A percentile compares a stretch with the other conserved stretches of the same genome.
Evolutionary conservation across 163 green algal genomes (phyloP).

Genomic region (Trebouxiophyceae sp.): DNA sequence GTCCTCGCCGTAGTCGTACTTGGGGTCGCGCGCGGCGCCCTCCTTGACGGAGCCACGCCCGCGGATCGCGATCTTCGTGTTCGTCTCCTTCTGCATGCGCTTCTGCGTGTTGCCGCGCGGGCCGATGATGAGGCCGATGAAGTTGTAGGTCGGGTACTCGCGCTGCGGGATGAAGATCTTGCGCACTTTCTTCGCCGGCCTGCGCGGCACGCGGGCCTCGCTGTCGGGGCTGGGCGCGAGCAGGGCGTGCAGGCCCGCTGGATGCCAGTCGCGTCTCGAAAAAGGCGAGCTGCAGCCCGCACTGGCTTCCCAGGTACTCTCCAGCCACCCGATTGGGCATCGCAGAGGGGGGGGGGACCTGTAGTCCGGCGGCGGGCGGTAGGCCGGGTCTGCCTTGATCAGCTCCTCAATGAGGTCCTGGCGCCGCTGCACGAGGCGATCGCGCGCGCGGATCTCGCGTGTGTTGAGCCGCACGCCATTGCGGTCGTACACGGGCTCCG

Average conservation of each 20-base stretch:
- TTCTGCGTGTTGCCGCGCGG: conserved; percentile 98
- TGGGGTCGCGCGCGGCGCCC: conserved; percentile 64
- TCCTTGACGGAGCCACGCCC: conserved; percentile 91
- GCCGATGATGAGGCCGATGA: conserved; percentile 98
- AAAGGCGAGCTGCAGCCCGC: too few species aligned
- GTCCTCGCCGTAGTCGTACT: conserved; percentile 91
- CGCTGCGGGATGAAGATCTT: conserved; percentile 80
- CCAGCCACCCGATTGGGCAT: too few species aligned
- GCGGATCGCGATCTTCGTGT: conserved; percentile 94
- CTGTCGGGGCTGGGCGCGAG: too few species aligned
- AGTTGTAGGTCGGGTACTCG: conserved; percentile 74
- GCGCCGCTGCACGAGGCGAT: conserved; percentile 62
- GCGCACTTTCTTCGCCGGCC: conserved; percentile 55
- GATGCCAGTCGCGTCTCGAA: too few species aligned
- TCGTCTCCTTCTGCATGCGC: conserved; percentile 94
- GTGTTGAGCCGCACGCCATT: conserved; percentile 86
- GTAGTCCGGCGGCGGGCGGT: conserved; percentile 75
- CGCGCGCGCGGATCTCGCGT: conserved; percentile 54
- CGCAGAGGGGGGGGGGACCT: conserved; percentile 11
- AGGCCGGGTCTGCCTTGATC: conserved; percentile 77
- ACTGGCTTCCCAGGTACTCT: too few species aligned
- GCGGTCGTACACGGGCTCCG: conserved; percentile 53
- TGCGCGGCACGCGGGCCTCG: too few species aligned
- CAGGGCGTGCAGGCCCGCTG: too few species aligned
- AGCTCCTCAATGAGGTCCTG: conserved; percentile 83